Base-by-base conservation (phyloP, 148 eudicot species). In the Bassia scoparia region DNA sequence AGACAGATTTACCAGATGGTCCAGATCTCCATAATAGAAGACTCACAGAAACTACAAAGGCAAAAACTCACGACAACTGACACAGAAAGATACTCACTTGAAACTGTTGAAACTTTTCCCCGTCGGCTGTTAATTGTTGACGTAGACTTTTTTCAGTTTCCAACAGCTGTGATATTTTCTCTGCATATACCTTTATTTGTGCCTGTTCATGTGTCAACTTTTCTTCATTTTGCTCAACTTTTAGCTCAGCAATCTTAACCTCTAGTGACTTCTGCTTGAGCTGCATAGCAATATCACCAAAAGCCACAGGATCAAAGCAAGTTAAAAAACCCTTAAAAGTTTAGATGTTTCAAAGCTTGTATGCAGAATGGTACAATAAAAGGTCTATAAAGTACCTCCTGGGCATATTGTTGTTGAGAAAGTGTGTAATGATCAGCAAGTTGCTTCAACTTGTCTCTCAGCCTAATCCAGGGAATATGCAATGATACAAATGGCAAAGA, bases 101-200 rank as follows among this genome's bases (percentile, higher is more conserved):
- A 67, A 95, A 95, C 67, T 95, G 97, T 73, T 95, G 99, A 79
- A 95, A 95, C 60, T 95, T 95, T 85, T 90, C 97, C 52, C 97
- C 97, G 75, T 95, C 99, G 64, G 97, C 92, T 58, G 90, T 86
- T 69, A 95, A 88, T 72, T 95, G 99, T 70, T 82, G 81, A 58
- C 99, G 89, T 76, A 95, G 74, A 84, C 82, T 88, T 81, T 92
- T 90, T 76, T 95, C 97, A 69, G 97, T 95, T 79, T 85, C 88
- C 77, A 89, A 80, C 35, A 87, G 80, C 76, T 87, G 90, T 69
- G 97, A 86, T 80, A 95, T 85, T 82, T 95, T 94, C 63, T 95
- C 97, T 61, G 90, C 85, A 82, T 95, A 92, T 49, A 87, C 54
- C 72, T 86, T 91, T 87, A 95, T 89, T 81, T 87, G 97, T 72